Conservation (phyloP, 495 filamentous ascomycete genomes). For the Podospora appendiculata region DNA sequence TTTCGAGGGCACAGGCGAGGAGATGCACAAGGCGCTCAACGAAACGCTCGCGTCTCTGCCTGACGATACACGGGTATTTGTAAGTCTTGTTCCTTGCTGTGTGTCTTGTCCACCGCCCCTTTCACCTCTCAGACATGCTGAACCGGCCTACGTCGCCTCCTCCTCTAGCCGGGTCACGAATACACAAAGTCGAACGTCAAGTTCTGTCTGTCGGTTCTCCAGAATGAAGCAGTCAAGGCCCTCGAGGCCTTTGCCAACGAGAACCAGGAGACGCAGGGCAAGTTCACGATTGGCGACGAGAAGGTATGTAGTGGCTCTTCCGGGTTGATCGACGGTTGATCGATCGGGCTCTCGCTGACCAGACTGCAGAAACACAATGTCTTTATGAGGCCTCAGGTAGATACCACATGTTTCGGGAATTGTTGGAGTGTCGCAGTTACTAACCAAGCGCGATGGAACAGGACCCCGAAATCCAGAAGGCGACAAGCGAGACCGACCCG, state of each 20-base stretch:
- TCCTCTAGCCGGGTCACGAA: conserved; percentile 81
- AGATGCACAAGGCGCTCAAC: conserved; percentile 89
- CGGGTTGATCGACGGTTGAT: not conserved
- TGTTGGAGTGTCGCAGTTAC: too few relatives aligned
- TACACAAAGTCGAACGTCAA: conserved; percentile 93
- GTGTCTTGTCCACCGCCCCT: not conserved
- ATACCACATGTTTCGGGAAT: conserved; percentile 14
- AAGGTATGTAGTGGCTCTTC: conserved; percentile 52
- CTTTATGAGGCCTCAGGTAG: conserved; percentile 85
- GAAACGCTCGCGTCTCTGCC: conserved; percentile 72
- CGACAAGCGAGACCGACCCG: conserved; percentile 72
- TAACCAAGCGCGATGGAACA: conserved; percentile 16
- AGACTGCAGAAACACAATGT: conserved; percentile 76
- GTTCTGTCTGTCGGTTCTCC: conserved; percentile 68
- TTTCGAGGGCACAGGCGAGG: conserved; percentile 82
- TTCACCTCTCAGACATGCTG: not conserved
- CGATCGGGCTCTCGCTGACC: not conserved
- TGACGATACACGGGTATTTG: conserved; percentile 89
- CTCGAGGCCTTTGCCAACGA: conserved; percentile 67
- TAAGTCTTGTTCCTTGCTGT: conserved; percentile 32
- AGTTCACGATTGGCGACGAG: conserved; percentile 95
- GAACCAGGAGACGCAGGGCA: conserved; percentile 85
- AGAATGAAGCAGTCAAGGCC: conserved; percentile 67
- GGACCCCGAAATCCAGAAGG: conserved; percentile 81
- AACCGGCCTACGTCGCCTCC: not conserved